Percentiles rank a stretch among this genome's conserved stretches.
Conservation (phyloP, 2,329 filamentous ascomycete genomes). For the Hymenoscyphus fructigenus region DNA sequence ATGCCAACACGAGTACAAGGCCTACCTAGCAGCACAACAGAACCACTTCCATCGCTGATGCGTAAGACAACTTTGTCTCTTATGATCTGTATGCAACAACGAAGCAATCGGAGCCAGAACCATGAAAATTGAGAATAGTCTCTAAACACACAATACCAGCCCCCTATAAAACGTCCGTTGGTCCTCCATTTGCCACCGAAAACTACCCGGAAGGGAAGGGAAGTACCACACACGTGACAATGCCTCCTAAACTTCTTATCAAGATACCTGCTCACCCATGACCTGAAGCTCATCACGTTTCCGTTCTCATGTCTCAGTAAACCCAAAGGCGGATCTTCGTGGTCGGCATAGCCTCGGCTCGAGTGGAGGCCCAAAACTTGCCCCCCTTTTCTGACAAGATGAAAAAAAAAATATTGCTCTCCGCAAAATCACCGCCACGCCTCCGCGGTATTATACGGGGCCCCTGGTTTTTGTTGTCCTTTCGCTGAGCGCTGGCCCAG, state of each 20-base stretch:
- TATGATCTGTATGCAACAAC: neutral
- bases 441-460: neutral
- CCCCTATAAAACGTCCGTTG: neutral
- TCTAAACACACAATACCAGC: too few species aligned
- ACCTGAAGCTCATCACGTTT: conserved; percentile 5
- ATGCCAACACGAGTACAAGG: neutral
- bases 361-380: neutral
- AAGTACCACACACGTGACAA: neutral
- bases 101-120: neutral
- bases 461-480: neutral
- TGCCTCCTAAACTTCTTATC: neutral
- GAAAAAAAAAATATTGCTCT: conserved; percentile 1
- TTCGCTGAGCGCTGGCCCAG: neutral
- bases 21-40: neutral
- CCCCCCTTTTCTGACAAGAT: neutral
- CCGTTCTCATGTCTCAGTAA: neutral
- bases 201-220: neutral
- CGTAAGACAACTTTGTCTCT: neutral
- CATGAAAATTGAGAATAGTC: neutral
- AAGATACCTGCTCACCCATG: neutral
- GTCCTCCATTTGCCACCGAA: neutral
- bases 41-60: neutral
- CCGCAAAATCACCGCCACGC: conserved; percentile 8
- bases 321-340: neutral
- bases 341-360: neutral